phyloP scores from a whole-genome alignment of 2,329 filamentous ascomycete genomes.

The Talaromyces sp. region DNA sequence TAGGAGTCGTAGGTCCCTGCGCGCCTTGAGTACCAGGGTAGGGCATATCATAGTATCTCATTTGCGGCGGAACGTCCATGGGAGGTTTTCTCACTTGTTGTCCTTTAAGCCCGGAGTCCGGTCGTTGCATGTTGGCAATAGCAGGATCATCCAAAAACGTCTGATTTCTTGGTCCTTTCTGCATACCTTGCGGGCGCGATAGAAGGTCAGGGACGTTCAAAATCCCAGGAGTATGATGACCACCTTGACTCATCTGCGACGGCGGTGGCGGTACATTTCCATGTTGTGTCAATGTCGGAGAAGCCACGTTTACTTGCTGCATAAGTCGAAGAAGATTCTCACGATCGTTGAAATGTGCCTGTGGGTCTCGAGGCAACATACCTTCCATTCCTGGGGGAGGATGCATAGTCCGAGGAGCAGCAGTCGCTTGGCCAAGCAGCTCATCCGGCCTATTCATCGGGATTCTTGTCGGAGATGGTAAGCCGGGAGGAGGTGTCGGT shows the following conservation, averaged over 20 bases:
- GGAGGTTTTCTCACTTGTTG: slow-evolving; percentile 36
- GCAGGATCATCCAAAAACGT: slow-evolving; percentile 44
- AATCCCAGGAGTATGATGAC: slow-evolving; percentile 32
- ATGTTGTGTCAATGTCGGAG: slow-evolving; percentile 23
- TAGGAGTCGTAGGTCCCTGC: slow-evolving; percentile 21
- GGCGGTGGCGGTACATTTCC: slow-evolving; percentile 28
- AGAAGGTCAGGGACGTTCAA: slow-evolving; percentile 37
- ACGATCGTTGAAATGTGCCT: slow-evolving; percentile 60
- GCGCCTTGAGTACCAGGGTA: slow-evolving; percentile 19
- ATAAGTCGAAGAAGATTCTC: slow-evolving; percentile 85
- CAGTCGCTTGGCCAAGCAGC: slow-evolving; percentile 29
- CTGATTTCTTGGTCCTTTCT: slow-evolving; percentile 34
- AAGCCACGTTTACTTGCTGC: slow-evolving; percentile 53
- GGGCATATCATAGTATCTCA: slow-evolving; percentile 40
- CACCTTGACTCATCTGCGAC: slow-evolving; percentile 12
- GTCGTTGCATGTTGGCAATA: slow-evolving; percentile 41
- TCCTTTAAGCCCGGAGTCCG: slow-evolving; percentile 31
- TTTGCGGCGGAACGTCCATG: slow-evolving; percentile 34
- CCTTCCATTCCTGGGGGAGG: slow-evolving; percentile 20
- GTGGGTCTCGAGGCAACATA: slow-evolving; percentile 38
- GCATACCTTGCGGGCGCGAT: slow-evolving; percentile 34
- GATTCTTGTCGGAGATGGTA: slow-evolving; percentile 32
- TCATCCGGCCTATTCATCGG: slow-evolving; percentile 28
- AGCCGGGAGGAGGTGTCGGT: slow-evolving; percentile 20
- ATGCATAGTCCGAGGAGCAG: slow-evolving; percentile 17